Evolutionary conservation across 805 yeast genomes (phyloP).

Genomic region (Wickerhamiella parazyma): DNA sequence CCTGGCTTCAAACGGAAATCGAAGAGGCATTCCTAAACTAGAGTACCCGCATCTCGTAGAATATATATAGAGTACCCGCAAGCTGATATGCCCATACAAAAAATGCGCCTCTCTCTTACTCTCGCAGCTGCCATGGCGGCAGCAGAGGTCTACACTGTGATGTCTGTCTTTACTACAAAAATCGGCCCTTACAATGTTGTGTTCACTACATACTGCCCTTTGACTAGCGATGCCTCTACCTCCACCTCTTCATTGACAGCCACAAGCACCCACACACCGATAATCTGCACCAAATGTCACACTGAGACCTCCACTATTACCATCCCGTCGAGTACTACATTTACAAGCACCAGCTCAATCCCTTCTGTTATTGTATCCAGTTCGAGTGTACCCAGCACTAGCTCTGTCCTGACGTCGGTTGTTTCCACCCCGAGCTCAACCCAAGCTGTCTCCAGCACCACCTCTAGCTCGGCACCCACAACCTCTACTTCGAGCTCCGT

Average conservation of each 20-base stretch:
- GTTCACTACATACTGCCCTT: constrained; percentile 6
- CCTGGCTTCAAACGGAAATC: background rate
- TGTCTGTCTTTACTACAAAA: constrained; percentile 1
- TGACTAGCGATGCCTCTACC: background rate
- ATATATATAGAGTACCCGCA: background rate
- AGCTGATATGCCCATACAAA: background rate
- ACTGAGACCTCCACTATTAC: background rate
- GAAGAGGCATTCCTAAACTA: background rate
- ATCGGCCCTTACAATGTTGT: constrained; percentile 8
- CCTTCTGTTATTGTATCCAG: no score
- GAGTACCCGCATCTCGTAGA: background rate
- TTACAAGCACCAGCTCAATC: no score
- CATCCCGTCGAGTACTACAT: no score
- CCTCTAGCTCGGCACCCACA: no score
- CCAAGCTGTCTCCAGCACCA: no score
- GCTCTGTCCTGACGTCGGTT: no score
- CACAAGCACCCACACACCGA: background rate
- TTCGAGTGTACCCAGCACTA: no score
- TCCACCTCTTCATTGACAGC: background rate
- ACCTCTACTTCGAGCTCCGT: no score
- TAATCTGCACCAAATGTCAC: background rate
- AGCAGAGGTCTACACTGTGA: constrained; percentile 6
- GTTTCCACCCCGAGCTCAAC: no score
- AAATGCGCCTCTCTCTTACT: background rate
- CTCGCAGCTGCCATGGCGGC: background rate